Base-by-base conservation (phyloP, 805 yeast species). In the Zygosaccharomyces bailii region DNA sequence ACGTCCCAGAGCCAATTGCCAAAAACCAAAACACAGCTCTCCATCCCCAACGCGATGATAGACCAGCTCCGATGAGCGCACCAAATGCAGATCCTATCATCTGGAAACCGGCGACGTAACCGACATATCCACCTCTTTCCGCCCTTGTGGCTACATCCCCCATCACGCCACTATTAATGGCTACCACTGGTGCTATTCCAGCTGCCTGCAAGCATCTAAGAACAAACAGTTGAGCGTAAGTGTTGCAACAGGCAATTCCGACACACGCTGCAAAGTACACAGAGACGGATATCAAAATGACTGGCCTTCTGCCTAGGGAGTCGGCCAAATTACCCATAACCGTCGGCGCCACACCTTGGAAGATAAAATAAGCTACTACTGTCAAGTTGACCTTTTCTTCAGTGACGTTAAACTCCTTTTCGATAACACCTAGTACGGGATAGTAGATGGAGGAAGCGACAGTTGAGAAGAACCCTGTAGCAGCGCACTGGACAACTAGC, bases 311-410 rank as follows among this genome's bases (percentile, higher is more conserved):
- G 0, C 96, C 96, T 34, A 73, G 44, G 3, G 69, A 58, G 59
- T 88, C 96, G 0, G 91, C 84, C 18, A 86, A 54, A 4, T 80
- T 72, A 0, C 87, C 83, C 59, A 82, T 72, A 11, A 86, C 59
- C 1, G 84, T 73, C 0, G 96, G 96, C 0, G 85, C 65, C 0
- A 86, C 45, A 1, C 95, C 96, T 65, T 88, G 96, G 44, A 84
- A 74, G 10, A 86, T 60, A 41, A 85, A 73, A 55, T 87, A 88
- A 0, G 86, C 81, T 1, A 88, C 89, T 25, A 89, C 83, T 0
- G 95, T 78, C n/a, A 84, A 55, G 57, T 87, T 85, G 43, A 81
- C 78, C 43, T 71, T 65, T 42, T 79, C 82, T 36, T 78, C 77
- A 2, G 79, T 56, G 4, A 82, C 74, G 35, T 72, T 36, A 54